These are phyloP conservation scores for Pseudogymnoascus verrucosus DNA, from an alignment of 2,329 filamentous ascomycete genomes.

Conservation along the genomic window DNA sequence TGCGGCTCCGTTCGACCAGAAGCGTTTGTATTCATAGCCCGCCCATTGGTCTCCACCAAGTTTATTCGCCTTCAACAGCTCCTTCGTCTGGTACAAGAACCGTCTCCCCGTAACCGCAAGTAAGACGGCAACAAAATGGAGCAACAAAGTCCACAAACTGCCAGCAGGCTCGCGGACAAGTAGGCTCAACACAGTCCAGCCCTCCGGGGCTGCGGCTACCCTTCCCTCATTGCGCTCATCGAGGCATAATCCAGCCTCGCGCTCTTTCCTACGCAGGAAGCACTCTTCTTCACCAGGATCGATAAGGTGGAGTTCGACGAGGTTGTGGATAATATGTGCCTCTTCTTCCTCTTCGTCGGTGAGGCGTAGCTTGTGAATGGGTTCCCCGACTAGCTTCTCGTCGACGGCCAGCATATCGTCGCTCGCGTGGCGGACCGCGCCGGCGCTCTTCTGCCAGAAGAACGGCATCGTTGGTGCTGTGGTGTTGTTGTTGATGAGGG, in stretches of 20 bases:
- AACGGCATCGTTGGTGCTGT: background rate
- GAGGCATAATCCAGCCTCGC: background rate
- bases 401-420: background rate
- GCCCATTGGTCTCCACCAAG: background rate
- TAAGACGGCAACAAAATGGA: background rate
- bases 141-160: background rate
- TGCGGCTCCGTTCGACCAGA: background rate
- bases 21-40: background rate
- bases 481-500: background rate
- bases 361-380: background rate
- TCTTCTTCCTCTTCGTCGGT: constrained; percentile 3
- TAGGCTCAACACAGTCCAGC: background rate
- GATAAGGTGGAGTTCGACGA: background rate
- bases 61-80: background rate
- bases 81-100: background rate
- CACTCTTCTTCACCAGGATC: background rate
- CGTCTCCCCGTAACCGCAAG: background rate
- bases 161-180: background rate
- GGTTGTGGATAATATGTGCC: background rate
- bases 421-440: background rate
- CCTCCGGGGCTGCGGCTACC: background rate
- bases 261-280: background rate
- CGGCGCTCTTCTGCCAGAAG: background rate
- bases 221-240: background rate
- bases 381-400: background rate